A percentile compares a stretch with the other conserved stretches of the same genome.
phyloP scores from a whole-genome alignment of 768 basidiomycete genomes.

The Saitozyma podzolica region DNA sequence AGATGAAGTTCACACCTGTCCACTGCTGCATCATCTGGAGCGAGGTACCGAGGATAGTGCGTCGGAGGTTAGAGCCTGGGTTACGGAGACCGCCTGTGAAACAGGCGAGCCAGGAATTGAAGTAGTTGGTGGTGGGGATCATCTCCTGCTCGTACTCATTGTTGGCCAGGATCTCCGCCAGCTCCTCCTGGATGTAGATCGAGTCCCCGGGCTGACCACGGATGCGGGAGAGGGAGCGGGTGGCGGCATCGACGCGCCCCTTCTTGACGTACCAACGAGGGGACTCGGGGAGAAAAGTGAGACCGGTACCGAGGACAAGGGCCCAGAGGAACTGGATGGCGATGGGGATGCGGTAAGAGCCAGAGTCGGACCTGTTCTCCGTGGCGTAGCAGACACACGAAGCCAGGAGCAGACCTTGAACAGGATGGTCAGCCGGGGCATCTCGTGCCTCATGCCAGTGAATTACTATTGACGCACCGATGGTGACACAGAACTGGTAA shows the following conservation, averaged over 20 bases:
- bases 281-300: constrained; percentile 53
- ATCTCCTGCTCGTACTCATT: constrained; percentile 51
- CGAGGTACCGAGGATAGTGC: constrained; percentile 50
- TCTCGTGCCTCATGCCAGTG: constrained; percentile 23
- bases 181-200: constrained; percentile 48
- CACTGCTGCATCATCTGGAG: constrained; percentile 52
- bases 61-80: constrained; percentile 48
- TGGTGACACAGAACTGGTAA: constrained; percentile 53
- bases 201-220: constrained; percentile 50
- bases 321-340: constrained; percentile 50
- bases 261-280: constrained; percentile 54
- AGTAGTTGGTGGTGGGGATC: constrained; percentile 41
- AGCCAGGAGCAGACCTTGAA: constrained; percentile 41
- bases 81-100: constrained; percentile 48
- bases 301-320: constrained; percentile 48
- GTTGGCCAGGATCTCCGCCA: constrained; percentile 53
- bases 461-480: constrained; percentile 32
- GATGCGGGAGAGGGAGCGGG: constrained; percentile 38
- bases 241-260: constrained; percentile 45
- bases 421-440: constrained; percentile 61
- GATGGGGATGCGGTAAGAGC: constrained; percentile 53
- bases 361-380: constrained; percentile 44
- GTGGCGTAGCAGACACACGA: constrained; percentile 52
- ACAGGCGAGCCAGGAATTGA: constrained; percentile 47
- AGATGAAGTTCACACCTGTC: constrained; percentile 51